phyloP scores from a whole-genome alignment of 345 rosid species.

The Eucalyptus pumila region DNA sequence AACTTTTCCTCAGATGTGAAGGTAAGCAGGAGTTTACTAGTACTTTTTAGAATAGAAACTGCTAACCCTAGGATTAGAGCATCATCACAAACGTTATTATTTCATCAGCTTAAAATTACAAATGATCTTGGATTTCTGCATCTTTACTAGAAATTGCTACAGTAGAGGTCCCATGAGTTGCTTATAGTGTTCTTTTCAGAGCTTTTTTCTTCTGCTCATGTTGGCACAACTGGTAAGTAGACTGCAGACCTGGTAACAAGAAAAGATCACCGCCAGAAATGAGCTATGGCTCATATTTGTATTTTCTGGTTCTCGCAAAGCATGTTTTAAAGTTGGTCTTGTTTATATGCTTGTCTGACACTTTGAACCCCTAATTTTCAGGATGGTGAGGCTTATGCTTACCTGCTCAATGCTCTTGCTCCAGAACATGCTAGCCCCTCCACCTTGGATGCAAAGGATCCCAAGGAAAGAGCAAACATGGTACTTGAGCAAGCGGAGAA shows the following conservation, averaged over 20 bases:
- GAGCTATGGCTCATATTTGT: not conserved
- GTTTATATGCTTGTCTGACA: not conserved
- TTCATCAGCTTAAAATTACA: not conserved
- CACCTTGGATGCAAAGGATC: constrained; percentile 45
- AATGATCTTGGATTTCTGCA: not conserved
- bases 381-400: constrained; percentile 98
- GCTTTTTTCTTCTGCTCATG: not conserved
- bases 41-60: not conserved
- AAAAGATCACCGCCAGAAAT: not conserved
- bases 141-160: not conserved
- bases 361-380: constrained; percentile 18
- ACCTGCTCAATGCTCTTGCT: constrained; percentile 88
- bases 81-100: not conserved
- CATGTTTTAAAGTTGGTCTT: not conserved
- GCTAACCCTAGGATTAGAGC: not conserved
- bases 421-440: constrained; percentile 58
- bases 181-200: not conserved
- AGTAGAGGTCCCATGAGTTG: not conserved
- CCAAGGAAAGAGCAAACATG: constrained; percentile 64
- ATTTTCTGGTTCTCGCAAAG: not conserved
- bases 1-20: constrained; percentile 93
- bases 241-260: not conserved
- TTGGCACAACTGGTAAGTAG: not conserved
- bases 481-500: constrained; percentile 94
- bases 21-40: constrained; percentile 27